phyloP scores from a whole-genome alignment of 352 stramenopile genomes.

The Phytophthora megakarya region DNA sequence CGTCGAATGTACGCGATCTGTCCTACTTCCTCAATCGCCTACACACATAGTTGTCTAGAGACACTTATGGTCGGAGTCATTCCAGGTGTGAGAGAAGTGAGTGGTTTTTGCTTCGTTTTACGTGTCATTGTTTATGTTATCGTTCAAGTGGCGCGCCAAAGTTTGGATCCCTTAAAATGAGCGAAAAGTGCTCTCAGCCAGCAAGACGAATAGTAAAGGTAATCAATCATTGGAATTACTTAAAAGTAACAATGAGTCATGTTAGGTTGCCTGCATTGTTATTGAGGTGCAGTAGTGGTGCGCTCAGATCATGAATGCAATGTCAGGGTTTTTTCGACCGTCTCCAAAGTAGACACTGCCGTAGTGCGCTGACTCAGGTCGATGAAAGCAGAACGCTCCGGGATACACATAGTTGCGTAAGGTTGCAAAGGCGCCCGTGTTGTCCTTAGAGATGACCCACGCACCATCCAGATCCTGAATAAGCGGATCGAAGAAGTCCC shows the following conservation, averaged over 20 bases:
- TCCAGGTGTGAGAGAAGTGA: not conserved
- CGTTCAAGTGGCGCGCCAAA: not conserved
- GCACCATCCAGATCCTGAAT: slow-evolving; percentile 68
- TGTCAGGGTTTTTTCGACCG: slow-evolving; percentile 72
- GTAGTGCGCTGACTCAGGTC: slow-evolving; percentile 52
- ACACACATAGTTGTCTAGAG: slow-evolving; percentile 34
- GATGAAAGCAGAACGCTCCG: slow-evolving; percentile 69
- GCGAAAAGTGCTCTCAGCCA: not conserved
- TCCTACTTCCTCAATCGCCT: slow-evolving; percentile 56
- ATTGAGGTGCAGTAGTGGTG: not conserved
- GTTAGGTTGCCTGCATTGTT: not conserved
- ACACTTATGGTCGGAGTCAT: no score
- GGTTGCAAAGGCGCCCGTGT: slow-evolving; percentile 61
- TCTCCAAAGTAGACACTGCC: slow-evolving; percentile 83
- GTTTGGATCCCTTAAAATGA: not conserved
- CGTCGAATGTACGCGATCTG: slow-evolving; percentile 50
- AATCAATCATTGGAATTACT: no score
- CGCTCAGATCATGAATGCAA: slow-evolving; percentile 75
- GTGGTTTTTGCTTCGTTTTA: slow-evolving; percentile 2
- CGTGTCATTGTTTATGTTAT: not conserved
- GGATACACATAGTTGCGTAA: slow-evolving; percentile 73
- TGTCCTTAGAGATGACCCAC: slow-evolving; percentile 69
- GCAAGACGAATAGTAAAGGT: not conserved
- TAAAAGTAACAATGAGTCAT: slow-evolving; percentile 9
- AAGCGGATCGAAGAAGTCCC: slow-evolving; percentile 74